These are phyloP conservation scores for Diaporthe humulicola DNA, from an alignment of 2,329 filamentous ascomycete genomes.

Conservation along the genomic window DNA sequence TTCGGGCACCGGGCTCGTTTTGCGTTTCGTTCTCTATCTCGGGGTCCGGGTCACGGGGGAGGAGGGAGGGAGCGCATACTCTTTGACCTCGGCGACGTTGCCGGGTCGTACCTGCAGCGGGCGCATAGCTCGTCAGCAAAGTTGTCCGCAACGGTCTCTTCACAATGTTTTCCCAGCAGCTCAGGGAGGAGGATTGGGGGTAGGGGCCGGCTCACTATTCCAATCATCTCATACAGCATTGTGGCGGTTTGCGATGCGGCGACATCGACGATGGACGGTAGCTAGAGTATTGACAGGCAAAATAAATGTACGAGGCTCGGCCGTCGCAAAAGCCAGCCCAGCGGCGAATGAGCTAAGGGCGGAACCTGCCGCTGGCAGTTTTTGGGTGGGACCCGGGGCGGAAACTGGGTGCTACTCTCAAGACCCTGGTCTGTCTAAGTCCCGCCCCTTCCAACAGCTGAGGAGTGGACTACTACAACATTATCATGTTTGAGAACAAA, in stretches of 20 bases:
- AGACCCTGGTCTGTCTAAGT: not conserved
- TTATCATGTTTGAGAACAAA: not conserved
- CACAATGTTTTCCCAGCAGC: not conserved
- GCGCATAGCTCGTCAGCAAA: not conserved
- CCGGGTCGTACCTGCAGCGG: slow-evolving; percentile 85
- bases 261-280: slow-evolving; percentile 22
- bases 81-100: slow-evolving; percentile 92
- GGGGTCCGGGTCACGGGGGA: slow-evolving; percentile 32
- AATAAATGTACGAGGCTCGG: not conserved
- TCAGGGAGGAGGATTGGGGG: not conserved
- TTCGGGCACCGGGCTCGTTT: not conserved
- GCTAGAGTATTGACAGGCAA: not conserved
- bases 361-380: slow-evolving; percentile 34
- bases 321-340: not conserved
- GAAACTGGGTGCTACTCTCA: not conserved
- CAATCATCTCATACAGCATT: slow-evolving; percentile 99
- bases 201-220: slow-evolving; percentile 78
- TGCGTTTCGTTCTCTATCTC: not conserved
- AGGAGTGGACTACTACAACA: not conserved
- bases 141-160: too few species aligned
- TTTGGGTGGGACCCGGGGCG: slow-evolving; percentile 26
- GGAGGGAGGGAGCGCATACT: slow-evolving; percentile 71
- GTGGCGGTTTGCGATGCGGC: slow-evolving; percentile 47
- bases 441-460: not conserved
- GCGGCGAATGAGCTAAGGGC: not conserved